Evolutionary conservation across 768 basidiomycete genomes (phyloP), one percentile per base, ranked within the genome.

Genomic region (Dictyophora rubrovolvata): DNA sequence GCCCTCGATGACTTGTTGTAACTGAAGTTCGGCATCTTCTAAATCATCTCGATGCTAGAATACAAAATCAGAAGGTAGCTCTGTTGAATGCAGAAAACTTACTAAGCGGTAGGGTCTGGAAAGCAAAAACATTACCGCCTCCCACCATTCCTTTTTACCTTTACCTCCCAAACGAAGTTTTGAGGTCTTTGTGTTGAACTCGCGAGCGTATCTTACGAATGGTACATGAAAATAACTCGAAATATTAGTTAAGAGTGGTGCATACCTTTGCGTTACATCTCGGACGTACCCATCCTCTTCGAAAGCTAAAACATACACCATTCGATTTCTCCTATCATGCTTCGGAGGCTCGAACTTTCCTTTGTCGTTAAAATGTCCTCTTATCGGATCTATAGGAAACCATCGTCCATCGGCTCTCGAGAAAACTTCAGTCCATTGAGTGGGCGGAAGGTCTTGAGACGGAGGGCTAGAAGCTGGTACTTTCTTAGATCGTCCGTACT

Each of bases 371-470:
- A 85, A 77, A 22, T 76, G 81, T 2, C 11, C 42, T 16, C 90
- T 84, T 35, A 92, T 79, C 8, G 93, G 91, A 71, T 99, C 96
- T 42, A 98, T 86, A 0, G 93, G 86, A 14, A 98, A 73, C 96
- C 96, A 99, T 36, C 86, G 83, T 14, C 79, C 82, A 72, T 96
- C 93, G 7, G 93, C 84, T 20, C 90, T 84, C 8, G 92, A 94
- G 72, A 93, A 99, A 0, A 96, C 90, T 71, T 99, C 96, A 0
- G 89, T 90, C 96, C 96, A 99, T 70, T 93, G 91, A 3, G 93
- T 86, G 0, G 95, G 94, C 2, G 92, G 85, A 10, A 84, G 55
- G 63, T 76, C 37, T 72, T 74, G 54, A 14, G 47, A 20, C 5
- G 65, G 64, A 23, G 65, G 62, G 17, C 56, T 60, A 1, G 56